A percentile compares a stretch with the other conserved stretches of the same genome.
phyloP scores from a whole-genome alignment of 306 rosid genomes.

The Castanospermum australe region DNA sequence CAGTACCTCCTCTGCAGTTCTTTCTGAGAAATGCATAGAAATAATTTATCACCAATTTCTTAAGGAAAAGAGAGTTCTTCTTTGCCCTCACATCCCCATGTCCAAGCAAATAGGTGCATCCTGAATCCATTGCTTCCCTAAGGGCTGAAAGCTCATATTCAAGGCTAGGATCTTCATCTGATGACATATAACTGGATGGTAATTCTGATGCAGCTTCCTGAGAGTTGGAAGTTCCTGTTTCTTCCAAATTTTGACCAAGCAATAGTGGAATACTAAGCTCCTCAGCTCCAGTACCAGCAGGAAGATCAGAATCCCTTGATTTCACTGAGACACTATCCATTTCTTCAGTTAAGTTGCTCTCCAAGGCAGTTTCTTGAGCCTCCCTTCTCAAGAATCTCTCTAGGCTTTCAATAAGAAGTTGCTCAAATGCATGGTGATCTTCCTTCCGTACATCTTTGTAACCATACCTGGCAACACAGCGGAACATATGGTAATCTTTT shows the following conservation, averaged over 20 bases:
- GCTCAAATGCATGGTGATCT: slow-evolving; percentile 92
- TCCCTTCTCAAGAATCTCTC: slow-evolving; percentile 87
- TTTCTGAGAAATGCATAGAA: slow-evolving; percentile 85
- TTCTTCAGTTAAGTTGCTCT: slow-evolving; percentile 47
- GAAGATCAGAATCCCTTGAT: slow-evolving; percentile 43
- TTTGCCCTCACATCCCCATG: slow-evolving; percentile 90
- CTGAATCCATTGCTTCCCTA: slow-evolving; percentile 87
- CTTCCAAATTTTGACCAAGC: slow-evolving; percentile 43
- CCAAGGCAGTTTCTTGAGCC: slow-evolving; percentile 78
- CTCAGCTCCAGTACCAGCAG: slow-evolving; percentile 36
- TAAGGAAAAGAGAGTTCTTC: slow-evolving; percentile 81
- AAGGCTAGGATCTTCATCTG: slow-evolving; percentile 74
- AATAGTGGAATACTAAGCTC: slow-evolving; percentile 74
- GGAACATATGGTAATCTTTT: slow-evolving; percentile 93
- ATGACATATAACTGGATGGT: slow-evolving; percentile 65
- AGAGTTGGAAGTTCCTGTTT: slow-evolving; percentile 35
- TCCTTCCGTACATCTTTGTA: slow-evolving; percentile 90
- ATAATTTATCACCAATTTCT: slow-evolving; percentile 84
- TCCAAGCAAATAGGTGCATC: slow-evolving; percentile 89
- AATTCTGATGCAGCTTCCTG: slow-evolving; percentile 38
- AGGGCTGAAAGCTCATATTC: slow-evolving; percentile 91
- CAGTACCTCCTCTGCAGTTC: slow-evolving; percentile 87
- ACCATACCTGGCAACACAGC: slow-evolving; percentile 89
- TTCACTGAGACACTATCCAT: slow-evolving; percentile 44
- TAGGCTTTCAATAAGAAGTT: slow-evolving; percentile 81